Conservation (phyloP, 2,329 filamentous ascomycete species). For the Boeremia exigua region DNA sequence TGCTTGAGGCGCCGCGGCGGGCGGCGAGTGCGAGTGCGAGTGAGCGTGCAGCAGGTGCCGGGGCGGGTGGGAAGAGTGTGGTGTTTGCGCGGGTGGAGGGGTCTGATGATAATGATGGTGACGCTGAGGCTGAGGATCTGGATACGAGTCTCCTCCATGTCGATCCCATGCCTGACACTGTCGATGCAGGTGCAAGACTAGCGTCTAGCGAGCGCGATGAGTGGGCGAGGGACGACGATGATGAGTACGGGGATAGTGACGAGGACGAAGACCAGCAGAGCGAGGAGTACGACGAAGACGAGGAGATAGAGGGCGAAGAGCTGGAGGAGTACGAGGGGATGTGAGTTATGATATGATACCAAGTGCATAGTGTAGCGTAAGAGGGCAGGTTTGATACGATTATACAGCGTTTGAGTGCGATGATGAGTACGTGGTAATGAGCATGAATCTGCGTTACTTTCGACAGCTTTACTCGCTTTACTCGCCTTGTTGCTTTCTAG, state of each 20-base stretch:
- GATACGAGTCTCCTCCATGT: slow-evolving; percentile 22
- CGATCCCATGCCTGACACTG: slow-evolving; percentile 22
- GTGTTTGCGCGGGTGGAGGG: slow-evolving; percentile 21
- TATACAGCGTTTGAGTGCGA: no score
- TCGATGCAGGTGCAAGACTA: slow-evolving; percentile 38
- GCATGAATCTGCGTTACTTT: no score
- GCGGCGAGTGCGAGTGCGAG: no score
- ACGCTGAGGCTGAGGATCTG: background rate
- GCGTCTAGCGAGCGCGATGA: slow-evolving; percentile 43
- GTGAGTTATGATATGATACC: background rate
- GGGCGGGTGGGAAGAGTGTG: slow-evolving; percentile 18
- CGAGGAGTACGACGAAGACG: slow-evolving; percentile 48
- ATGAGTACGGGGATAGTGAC: slow-evolving; percentile 27
- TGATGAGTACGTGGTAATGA: no score
- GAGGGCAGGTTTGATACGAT: no score
- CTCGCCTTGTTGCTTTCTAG: no score
- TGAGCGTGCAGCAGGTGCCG: background rate
- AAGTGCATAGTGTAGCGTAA: no score
- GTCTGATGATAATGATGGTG: background rate
- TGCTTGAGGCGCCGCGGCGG: slow-evolving; percentile 58
- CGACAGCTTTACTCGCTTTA: no score
- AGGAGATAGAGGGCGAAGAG: slow-evolving; percentile 46
- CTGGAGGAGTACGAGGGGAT: slow-evolving; percentile 20
- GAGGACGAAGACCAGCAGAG: slow-evolving; percentile 36
- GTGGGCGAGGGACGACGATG: slow-evolving; percentile 43